Evolutionary conservation across 2,329 filamentous ascomycete genomes (phyloP), one percentile per base, ranked within the genome.

Genomic region (Phyllosticta ampelicida): DNA sequence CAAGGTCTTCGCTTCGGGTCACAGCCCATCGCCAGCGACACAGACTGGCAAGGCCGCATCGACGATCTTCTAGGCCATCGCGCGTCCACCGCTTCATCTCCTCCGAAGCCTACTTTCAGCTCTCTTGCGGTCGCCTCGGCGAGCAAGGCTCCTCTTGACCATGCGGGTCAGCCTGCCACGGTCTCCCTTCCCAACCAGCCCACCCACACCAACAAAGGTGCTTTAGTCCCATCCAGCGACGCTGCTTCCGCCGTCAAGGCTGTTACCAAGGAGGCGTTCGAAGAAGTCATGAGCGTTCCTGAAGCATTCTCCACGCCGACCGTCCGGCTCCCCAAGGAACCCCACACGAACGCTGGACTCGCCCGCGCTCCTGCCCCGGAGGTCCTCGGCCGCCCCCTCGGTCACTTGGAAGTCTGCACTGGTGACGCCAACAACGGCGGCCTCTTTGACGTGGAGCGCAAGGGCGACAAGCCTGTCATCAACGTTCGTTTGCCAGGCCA

Each of bases 11-110:
- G 44, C 63, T 58, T 71, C 55, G 70, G 71, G 28, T 67, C 73
- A 4, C 68, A 71, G 66, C 66, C 69, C 64, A 68, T 73, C 62
- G 64, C 62, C 64, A 68, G 72, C 52, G 68, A 74, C 56, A 64
- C 69, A 23, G 66, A 74, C 36, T 92, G 90, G 90, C 90, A 95
- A 70, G 86, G 87, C 65, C 85, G 85, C 65, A 90, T 96, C 70
- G 90, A 95, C 70, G 85, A 80, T 51, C 79, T 96, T 51, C 78
- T 85, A 58, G 51, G 51, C 3, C 56, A 51, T 28, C 21, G 50
- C 26, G 28, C 56, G 21, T 48, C 52, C 2, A 44, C 56, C n/a
- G 13, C n/a, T 19, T 13, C 51, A 8, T 58, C 56, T 13, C 56
- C 56, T 2, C 56, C 56, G 9, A 58, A 58, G 56, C 26, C 56